Percentiles rank a stretch among this genome's conserved stretches.
Conservation (phyloP, 805 yeast species). For the Saturnispora sekii region DNA sequence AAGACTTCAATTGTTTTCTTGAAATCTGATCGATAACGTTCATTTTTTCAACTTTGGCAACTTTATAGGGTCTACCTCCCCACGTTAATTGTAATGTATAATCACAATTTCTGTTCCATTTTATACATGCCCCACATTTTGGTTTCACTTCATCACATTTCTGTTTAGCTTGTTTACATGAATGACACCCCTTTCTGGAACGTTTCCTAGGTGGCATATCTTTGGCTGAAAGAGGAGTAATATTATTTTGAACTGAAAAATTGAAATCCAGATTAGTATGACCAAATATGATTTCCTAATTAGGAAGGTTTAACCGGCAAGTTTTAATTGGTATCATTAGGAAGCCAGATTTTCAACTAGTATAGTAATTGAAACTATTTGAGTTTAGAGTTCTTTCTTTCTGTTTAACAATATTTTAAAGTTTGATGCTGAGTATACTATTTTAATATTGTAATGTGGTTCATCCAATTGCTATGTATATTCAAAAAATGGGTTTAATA, state of each 20-base stretch:
- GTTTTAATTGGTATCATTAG: neutral
- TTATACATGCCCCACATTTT: constrained; percentile 45
- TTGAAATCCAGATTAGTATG: neutral
- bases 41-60: constrained; percentile 28
- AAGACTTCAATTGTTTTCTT: constrained; percentile 9
- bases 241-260: too few species aligned
- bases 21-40: constrained; percentile 22
- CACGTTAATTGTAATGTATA: constrained; percentile 55
- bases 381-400: too few species aligned
- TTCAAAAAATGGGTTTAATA: too few species aligned
- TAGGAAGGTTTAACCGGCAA: neutral
- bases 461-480: too few species aligned
- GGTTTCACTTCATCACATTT: constrained; percentile 70
- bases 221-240: neutral
- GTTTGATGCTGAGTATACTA: too few species aligned
- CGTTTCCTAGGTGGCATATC: constrained; percentile 5
- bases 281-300: neutral
- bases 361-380: too few species aligned
- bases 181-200: constrained; percentile 46
- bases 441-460: too few species aligned
- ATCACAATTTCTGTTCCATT: constrained; percentile 42
- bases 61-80: constrained; percentile 65
- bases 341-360: too few species aligned
- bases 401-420: too few species aligned
- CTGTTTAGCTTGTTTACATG: constrained; percentile 50